Percentiles rank a stretch among this genome's conserved stretches.
phyloP scores from a whole-genome alignment of 2,329 filamentous ascomycete genomes.

The Sporothrix variecibatus region DNA sequence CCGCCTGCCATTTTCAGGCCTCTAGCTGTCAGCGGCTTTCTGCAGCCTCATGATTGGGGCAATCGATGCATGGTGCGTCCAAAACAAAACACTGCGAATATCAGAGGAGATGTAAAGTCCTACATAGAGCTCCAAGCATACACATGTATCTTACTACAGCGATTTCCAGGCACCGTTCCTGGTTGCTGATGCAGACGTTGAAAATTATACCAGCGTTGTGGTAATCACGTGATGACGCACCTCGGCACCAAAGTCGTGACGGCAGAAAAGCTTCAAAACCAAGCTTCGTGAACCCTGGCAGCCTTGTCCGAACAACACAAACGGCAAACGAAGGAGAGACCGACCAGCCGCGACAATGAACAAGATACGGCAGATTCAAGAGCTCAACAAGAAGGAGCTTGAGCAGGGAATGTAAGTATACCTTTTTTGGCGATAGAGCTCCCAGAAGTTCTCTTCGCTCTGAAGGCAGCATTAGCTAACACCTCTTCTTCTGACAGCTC shows the following conservation, averaged over 20 bases:
- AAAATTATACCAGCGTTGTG: not conserved
- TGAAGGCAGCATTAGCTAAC: not conserved
- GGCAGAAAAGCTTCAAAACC: not conserved
- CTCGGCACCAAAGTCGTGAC: not conserved
- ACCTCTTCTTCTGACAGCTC: constrained; percentile 52
- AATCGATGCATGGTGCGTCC: not conserved
- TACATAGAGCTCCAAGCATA: not conserved
- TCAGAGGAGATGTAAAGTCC: not conserved
- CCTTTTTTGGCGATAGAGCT: not conserved
- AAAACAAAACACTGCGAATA: not conserved
- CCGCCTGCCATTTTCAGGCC: constrained; percentile 11
- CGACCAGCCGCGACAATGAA: constrained; percentile 67
- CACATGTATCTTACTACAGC: not conserved
- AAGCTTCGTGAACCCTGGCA: not conserved
- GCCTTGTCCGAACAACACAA: not conserved
- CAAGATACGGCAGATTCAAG: constrained; percentile 86
- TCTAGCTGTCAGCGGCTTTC: not conserved
- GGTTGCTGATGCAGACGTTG: not conserved
- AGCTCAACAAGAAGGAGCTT: constrained; percentile 91
- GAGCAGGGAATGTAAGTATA: constrained; percentile 76
- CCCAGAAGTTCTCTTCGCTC: not conserved
- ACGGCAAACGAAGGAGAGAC: not conserved
- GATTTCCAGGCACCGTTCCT: not conserved
- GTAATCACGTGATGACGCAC: not conserved
- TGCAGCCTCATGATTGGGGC: not conserved